A percentile compares a stretch with the other conserved stretches of the same genome.
phyloP scores from a whole-genome alignment of 164 flowering plant genomes.

The Aristolochia contorta region DNA sequence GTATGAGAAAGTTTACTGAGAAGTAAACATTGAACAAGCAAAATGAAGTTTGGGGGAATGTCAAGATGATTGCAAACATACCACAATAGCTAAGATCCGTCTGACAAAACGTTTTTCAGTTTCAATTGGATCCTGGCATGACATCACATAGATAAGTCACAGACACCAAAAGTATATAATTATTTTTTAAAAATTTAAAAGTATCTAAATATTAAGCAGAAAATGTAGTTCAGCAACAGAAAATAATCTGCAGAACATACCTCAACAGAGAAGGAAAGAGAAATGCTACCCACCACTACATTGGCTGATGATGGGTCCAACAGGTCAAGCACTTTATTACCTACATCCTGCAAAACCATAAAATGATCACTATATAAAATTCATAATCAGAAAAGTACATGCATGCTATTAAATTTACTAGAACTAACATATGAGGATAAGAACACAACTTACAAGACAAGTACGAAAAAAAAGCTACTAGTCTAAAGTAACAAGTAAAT shows the following conservation, averaged over 20 bases:
- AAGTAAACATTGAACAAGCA: background rate
- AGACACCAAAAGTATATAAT: background rate
- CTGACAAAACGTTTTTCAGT: slow-evolving; percentile 75
- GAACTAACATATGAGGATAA: too few relatives aligned
- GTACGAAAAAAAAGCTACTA: too few relatives aligned
- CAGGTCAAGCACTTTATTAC: slow-evolving; percentile 38
- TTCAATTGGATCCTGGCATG: slow-evolving; percentile 73
- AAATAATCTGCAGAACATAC: slow-evolving; percentile 20
- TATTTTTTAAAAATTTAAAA: too few relatives aligned
- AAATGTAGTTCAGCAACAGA: background rate
- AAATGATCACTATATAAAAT: too few relatives aligned
- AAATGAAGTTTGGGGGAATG: background rate
- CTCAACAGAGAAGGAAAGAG: slow-evolving; percentile 72
- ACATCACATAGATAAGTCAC: background rate
- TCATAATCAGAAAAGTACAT: too few relatives aligned
- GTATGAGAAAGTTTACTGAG: too few relatives aligned
- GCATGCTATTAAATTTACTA: too few relatives aligned
- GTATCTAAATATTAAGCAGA: slow-evolving; percentile 1
- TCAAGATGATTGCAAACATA: slow-evolving; percentile 22
- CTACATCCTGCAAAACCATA: slow-evolving; percentile 30
- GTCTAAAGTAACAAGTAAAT: too few relatives aligned
- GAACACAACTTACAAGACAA: too few relatives aligned
- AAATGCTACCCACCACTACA: slow-evolving; percentile 51
- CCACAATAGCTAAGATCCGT: slow-evolving; percentile 84
- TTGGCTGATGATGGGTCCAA: slow-evolving; percentile 51